phyloP scores from a whole-genome alignment of 495 filamentous ascomycete species.

The Symbiotaphrina buchneri region DNA sequence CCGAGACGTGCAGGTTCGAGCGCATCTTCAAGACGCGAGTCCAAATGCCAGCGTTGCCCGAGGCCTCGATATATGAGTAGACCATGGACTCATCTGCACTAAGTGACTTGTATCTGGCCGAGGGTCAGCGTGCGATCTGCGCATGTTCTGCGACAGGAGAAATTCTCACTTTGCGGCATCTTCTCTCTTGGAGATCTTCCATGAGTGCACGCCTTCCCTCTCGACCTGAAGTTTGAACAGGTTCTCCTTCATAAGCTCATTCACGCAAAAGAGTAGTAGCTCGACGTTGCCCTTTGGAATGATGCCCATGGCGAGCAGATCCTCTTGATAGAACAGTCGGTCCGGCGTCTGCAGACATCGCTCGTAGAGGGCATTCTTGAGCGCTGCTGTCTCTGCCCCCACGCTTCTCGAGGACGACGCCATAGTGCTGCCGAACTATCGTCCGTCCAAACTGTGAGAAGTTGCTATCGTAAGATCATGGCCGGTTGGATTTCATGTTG shows the following conservation, averaged over 20 bases:
- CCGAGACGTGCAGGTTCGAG: constrained; percentile 56
- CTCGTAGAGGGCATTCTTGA: constrained; percentile 9
- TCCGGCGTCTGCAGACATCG: constrained; percentile 13
- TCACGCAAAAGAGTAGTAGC: constrained; percentile 2
- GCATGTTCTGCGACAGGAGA: too few species aligned
- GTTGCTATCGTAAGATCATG: too few species aligned
- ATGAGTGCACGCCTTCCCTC: background rate
- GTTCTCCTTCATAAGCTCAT: constrained; percentile 3
- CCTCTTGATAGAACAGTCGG: constrained; percentile 9
- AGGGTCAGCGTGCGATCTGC: background rate
- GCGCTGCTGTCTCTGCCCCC: background rate
- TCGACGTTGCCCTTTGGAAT: constrained; percentile 1
- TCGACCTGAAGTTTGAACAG: constrained; percentile 4
- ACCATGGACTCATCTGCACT: constrained; percentile 50
- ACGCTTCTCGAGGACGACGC: constrained; percentile 6
- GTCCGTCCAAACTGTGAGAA: too few species aligned
- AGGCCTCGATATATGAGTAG: constrained; percentile 67
- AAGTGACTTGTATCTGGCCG: constrained; percentile 5
- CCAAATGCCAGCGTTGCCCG: constrained; percentile 70
- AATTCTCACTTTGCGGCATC: constrained; percentile 5
- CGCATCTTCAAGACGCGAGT: constrained; percentile 50
- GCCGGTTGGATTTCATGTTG: too few species aligned
- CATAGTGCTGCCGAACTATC: constrained; percentile 1
- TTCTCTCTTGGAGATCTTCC: constrained; percentile 4
- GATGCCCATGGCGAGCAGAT: constrained; percentile 4